Evolutionary conservation across 352 stramenopile species (phyloP).

Genomic region (Globisporangium yorkense): DNA sequence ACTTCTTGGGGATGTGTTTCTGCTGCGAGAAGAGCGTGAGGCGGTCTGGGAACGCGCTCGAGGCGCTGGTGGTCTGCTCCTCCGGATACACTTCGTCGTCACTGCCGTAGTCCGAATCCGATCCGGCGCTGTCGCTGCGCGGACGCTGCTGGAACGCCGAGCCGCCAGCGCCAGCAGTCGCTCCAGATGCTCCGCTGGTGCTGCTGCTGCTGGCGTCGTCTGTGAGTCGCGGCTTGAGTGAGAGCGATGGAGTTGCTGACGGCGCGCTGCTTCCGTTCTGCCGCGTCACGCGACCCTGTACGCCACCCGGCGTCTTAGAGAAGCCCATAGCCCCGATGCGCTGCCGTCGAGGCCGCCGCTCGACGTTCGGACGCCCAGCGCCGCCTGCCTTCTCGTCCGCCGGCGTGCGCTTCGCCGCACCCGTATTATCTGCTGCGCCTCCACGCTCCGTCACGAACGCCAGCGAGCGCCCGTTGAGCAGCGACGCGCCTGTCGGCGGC

Average conservation of each 20-base stretch:
- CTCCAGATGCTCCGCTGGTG: constrained; percentile 5
- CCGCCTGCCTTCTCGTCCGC: constrained; percentile 4
- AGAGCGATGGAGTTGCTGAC: constrained; percentile 12
- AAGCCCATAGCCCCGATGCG: constrained; percentile 46
- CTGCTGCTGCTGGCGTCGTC: constrained; percentile 3
- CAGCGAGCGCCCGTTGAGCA: constrained; percentile 27
- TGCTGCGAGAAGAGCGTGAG: constrained; percentile 10
- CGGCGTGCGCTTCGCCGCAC: constrained; percentile 3
- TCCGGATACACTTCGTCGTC: constrained; percentile 71
- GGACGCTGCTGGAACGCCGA: constrained; percentile 15
- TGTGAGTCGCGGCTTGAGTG: constrained; percentile 30
- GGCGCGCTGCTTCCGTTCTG: constrained; percentile 12
- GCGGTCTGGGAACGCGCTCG: constrained; percentile 35
- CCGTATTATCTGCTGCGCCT: constrained; percentile 2
- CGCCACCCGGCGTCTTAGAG: constrained; percentile 11
- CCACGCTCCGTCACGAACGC: constrained; percentile 44
- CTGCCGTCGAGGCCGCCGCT: constrained; percentile 38
- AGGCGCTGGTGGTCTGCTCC: constrained; percentile 12
- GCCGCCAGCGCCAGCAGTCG: constrained; percentile 3
- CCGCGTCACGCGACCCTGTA: constrained; percentile 9
- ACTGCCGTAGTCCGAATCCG: constrained; percentile 36
- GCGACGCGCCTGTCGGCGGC: neutral
- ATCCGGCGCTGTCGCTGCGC: constrained; percentile 37
- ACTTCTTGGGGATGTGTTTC: constrained; percentile 29
- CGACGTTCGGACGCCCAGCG: constrained; percentile 11